These are phyloP conservation scores for Trypanosomatidae sp. DNA, from an alignment of 208 protist species.

Conservation along the genomic window DNA sequence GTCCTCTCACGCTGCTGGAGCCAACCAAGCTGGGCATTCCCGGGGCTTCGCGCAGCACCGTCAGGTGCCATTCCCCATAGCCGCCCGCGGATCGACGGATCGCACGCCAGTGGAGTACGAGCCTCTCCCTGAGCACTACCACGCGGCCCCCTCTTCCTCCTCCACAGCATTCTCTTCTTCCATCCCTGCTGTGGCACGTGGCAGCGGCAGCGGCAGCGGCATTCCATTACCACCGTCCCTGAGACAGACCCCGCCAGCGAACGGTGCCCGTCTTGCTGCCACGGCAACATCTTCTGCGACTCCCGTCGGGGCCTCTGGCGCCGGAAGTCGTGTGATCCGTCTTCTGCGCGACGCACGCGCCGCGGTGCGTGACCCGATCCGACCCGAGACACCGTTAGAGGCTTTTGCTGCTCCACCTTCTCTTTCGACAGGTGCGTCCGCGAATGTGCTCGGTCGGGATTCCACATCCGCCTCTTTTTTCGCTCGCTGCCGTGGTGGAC, in stretches of 20 bases:
- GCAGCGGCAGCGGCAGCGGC: background rate
- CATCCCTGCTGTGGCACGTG: background rate
- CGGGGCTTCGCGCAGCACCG: constrained; percentile 9
- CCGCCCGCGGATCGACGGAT: background rate
- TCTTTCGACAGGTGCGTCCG: background rate
- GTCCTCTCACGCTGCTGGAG: background rate
- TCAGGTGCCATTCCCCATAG: background rate
- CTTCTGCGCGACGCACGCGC: constrained; percentile 66
- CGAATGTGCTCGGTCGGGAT: background rate
- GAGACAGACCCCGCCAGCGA: background rate
- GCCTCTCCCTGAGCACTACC: constrained; percentile 20
- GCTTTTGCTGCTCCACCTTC: background rate
- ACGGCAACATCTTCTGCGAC: background rate
- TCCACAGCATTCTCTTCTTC: background rate
- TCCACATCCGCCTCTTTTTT: background rate
- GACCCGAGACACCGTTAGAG: constrained; percentile 54
- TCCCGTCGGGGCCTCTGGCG: constrained; percentile 14
- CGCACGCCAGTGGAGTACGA: constrained; percentile 13
- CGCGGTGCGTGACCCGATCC: constrained; percentile 41
- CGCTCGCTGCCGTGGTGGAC: constrained; percentile 1
- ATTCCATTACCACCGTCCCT: constrained; percentile 13
- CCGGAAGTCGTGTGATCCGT: constrained; percentile 46
- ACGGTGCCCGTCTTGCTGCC: background rate
- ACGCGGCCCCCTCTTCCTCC: background rate
- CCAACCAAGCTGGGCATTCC: background rate